Evolutionary conservation across 2,329 filamentous ascomycete genomes (phyloP), one percentile per base, ranked within the genome.

Genomic region (Hypoxylon sp.): DNA sequence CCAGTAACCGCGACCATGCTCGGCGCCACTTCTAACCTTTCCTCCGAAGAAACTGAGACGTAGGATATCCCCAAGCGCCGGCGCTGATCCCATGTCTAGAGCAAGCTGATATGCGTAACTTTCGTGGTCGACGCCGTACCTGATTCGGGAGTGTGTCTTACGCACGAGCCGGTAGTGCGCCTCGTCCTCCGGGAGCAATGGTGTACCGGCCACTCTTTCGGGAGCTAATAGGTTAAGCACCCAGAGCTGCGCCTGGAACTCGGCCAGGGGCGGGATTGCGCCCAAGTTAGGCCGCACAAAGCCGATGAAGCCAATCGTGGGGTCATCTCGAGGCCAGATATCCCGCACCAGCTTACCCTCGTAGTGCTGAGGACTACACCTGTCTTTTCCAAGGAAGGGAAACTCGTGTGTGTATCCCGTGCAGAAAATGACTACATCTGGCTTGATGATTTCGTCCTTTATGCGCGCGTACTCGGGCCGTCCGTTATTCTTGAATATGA

Each of bases 61-160:
- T 59, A 78, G 56, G 3, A 84, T 73, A 30, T 81, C 74, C 0
- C 67, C 63, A 13, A 81, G 74, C 0, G 73, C 78, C 0, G 83
- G 82, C 0, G 82, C 83, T 2, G 82, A 90, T 1, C 80, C 81
- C 69, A 84, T 82, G 68, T 85, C 83, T 0, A 83, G 75, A 0
- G 83, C 83, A 3, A 85, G 78, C 74, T 85, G 83, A 73, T 84
- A 85, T 0, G 81, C 81, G 66, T 85, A 85, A 60, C 79, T 80
- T 63, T 85, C 83, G 56, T 85, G 83, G 48, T 85, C 83, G 1
- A 85, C 82, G 9, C 81, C 83, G 58, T 72, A 67, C 32, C 65
- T 61, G 50, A 74, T 63, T 10, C 72, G 61, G 14, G 80, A 76
- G 68, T 81, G 80, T 23, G 68, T 75, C 21, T 75, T 64, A 55